phyloP scores from a whole-genome alignment of 352 stramenopile species.

The Pythium graminicola region DNA sequence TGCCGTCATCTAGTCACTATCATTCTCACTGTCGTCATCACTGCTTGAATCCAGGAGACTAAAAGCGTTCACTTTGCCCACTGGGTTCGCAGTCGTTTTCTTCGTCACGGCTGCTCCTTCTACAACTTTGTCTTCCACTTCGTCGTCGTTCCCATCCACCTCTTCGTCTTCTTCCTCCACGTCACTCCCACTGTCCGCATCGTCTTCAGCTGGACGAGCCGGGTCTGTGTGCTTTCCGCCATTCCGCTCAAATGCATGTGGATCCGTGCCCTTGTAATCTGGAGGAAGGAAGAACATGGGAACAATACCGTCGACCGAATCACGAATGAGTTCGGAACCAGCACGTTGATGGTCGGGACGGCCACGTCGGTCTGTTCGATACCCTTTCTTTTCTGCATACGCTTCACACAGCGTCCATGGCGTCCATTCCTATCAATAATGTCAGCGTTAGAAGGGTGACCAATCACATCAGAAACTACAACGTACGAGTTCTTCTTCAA shows the following conservation, averaged over 20 bases:
- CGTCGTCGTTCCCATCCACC: neutral
- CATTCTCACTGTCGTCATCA: constrained; percentile 24
- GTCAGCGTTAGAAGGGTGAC: neutral
- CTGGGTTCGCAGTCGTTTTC: neutral
- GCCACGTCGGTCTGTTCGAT: constrained; percentile 68
- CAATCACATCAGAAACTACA: neutral
- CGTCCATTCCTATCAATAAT: constrained; percentile 56
- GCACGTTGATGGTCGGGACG: constrained; percentile 77
- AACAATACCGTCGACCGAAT: constrained; percentile 76
- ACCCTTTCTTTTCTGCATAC: constrained; percentile 79
- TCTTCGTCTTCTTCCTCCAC: constrained; percentile 22
- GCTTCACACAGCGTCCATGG: constrained; percentile 79
- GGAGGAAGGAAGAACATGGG: constrained; percentile 76
- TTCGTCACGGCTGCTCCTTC: neutral
- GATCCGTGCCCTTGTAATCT: constrained; percentile 56
- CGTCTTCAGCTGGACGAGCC: neutral
- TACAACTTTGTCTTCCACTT: constrained; percentile 9
- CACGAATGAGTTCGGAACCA: constrained; percentile 70
- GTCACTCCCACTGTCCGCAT: constrained; percentile 7
- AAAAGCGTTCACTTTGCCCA: constrained; percentile 21
- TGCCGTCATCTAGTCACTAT: constrained; percentile 2
- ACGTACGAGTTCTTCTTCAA: constrained; percentile 66
- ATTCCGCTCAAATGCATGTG: constrained; percentile 26
- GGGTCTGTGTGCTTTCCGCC: constrained; percentile 19
- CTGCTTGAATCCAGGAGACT: constrained; percentile 25